phyloP scores from a whole-genome alignment of 2,329 filamentous ascomycete species.

The Apiospora hydei region DNA sequence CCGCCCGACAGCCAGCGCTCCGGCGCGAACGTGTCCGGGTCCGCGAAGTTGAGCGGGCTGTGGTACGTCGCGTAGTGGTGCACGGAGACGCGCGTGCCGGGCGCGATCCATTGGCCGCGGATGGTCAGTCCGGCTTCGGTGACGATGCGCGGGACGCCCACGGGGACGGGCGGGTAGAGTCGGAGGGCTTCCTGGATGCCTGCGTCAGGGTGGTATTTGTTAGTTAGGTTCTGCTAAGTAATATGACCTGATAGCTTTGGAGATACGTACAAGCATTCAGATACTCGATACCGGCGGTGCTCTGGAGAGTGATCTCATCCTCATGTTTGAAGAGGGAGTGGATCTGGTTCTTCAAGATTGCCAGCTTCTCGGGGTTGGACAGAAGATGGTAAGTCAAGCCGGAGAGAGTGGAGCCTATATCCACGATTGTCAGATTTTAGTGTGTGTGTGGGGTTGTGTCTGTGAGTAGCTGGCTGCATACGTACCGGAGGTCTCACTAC shows the following conservation, averaged over 20 bases:
- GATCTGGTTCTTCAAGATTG: slow-evolving; percentile 36
- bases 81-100: slow-evolving; percentile 31
- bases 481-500: slow-evolving; percentile 25
- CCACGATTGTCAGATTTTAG: not conserved
- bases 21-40: slow-evolving; percentile 31
- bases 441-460: too few relatives aligned
- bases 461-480: not conserved
- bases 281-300: slow-evolving; percentile 33
- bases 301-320: slow-evolving; percentile 39
- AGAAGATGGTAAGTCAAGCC: slow-evolving; percentile 50
- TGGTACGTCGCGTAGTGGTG: slow-evolving; percentile 32
- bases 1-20: slow-evolving; percentile 30
- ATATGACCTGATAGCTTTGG: not conserved
- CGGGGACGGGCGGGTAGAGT: slow-evolving; percentile 35
- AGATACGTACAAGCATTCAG: slow-evolving; percentile 34
- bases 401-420: slow-evolving; percentile 49
- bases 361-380: slow-evolving; percentile 36
- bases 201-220: not conserved
- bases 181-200: slow-evolving; percentile 34
- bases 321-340: slow-evolving; percentile 33
- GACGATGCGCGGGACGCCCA: slow-evolving; percentile 33
- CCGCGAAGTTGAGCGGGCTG: slow-evolving; percentile 16
- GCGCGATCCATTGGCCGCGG: slow-evolving; percentile 30
- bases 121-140: slow-evolving; percentile 34
- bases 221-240: not conserved